A percentile compares a stretch with the other conserved stretches of the same genome.
phyloP scores from a whole-genome alignment of 2,329 filamentous ascomycete genomes.

The Coleophoma eucalyptorum region DNA sequence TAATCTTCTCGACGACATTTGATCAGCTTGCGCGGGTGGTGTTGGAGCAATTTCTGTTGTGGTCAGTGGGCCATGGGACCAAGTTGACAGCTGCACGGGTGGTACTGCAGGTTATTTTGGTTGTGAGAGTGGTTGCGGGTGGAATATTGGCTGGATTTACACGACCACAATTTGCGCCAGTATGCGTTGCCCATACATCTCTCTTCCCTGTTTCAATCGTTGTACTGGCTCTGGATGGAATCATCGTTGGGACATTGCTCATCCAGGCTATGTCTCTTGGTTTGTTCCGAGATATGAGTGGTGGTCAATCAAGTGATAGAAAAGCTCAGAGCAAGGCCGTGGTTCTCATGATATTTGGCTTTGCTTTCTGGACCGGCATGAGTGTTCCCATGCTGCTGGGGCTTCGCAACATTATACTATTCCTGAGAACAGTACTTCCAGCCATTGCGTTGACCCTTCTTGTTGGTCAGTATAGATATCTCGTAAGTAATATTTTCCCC shows the following conservation, averaged over 20 bases:
- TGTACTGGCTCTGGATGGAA: constrained; percentile 22
- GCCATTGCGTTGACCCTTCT: constrained; percentile 24
- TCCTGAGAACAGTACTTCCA: constrained; percentile 25
- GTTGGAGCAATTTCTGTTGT: constrained; percentile 28
- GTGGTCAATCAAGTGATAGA: constrained; percentile 7
- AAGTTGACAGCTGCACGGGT: constrained; percentile 20
- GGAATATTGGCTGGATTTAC: constrained; percentile 25
- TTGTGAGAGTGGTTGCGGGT: constrained; percentile 22
- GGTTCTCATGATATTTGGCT: constrained; percentile 19
- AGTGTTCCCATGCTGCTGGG: constrained; percentile 28
- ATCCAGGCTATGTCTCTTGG: constrained; percentile 18
- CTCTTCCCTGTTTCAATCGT: constrained; percentile 23
- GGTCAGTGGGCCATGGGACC: constrained; percentile 23
- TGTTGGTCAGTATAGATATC: constrained; percentile 18
- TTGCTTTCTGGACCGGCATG: constrained; percentile 26
- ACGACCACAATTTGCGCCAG: constrained; percentile 24
- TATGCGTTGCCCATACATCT: constrained; percentile 25
- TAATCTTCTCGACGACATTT: constrained; percentile 24
- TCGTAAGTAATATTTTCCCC: background rate
- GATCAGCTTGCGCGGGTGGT: constrained; percentile 27
- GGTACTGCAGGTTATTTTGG: constrained; percentile 23
- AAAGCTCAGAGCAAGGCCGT: constrained; percentile 21
- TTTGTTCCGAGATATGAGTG: constrained; percentile 14
- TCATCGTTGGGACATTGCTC: constrained; percentile 23
- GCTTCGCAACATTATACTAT: constrained; percentile 18